Conservation (phyloP, 805 yeast genomes). For the Saturnispora halmiae region DNA sequence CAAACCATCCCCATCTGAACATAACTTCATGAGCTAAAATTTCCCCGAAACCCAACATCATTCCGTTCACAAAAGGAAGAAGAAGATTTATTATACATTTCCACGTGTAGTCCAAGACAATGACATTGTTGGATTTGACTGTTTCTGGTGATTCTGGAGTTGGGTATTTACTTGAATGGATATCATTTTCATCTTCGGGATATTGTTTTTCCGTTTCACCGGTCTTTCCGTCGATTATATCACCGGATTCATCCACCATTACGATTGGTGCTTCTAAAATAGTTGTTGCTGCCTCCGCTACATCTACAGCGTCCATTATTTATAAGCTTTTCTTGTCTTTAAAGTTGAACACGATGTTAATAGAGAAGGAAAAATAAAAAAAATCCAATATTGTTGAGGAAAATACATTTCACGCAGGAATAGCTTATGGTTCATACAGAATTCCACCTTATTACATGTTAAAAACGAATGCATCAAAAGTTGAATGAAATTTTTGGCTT, state of each 20-base stretch:
- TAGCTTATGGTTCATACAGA: too few relatives aligned
- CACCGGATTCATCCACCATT: background rate
- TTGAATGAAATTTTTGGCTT: too few relatives aligned
- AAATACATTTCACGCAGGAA: too few relatives aligned
- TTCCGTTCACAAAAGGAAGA: slow-evolving; percentile 83
- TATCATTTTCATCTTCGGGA: background rate
- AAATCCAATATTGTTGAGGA: background rate
- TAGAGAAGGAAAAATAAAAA: background rate
- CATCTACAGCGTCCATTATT: slow-evolving; percentile 1
- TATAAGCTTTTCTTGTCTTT: too few relatives aligned
- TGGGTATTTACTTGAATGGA: too few relatives aligned
- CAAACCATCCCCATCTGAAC: slow-evolving; percentile 65
- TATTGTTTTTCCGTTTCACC: background rate
- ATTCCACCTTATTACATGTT: too few relatives aligned
- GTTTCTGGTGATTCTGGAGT: too few relatives aligned
- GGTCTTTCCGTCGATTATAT: background rate
- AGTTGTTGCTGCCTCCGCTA: slow-evolving; percentile 1
- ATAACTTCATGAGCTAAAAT: slow-evolving; percentile 89
- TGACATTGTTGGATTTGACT: background rate
- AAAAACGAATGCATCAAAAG: too few relatives aligned
- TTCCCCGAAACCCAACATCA: slow-evolving; percentile 96
- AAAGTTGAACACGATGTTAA: too few relatives aligned
- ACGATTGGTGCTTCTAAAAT: background rate
- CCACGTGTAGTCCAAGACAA: slow-evolving; percentile 25
- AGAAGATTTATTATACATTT: slow-evolving; percentile 65